A percentile compares a stretch with the other conserved stretches of the same genome.
phyloP scores from a whole-genome alignment of 176 grass and related monocot genomes.

The Musa acuminata region DNA sequence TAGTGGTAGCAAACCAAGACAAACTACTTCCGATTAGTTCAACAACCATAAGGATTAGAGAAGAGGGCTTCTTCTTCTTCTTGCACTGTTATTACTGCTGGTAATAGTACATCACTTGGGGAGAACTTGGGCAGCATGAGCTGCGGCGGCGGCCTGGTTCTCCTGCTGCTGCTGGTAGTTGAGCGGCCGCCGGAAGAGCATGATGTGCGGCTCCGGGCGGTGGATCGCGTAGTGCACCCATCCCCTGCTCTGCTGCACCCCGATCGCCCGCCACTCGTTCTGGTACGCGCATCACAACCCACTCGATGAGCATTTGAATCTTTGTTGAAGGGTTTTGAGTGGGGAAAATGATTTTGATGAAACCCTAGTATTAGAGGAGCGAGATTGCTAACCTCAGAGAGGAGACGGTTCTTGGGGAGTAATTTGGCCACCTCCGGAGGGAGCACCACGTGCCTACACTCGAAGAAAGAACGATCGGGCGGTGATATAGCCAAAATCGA shows the following conservation, averaged over 20 bases:
- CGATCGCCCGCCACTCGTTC: conserved; percentile 94
- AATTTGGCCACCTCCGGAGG: conserved; percentile 88
- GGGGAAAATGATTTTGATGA: too few relatives aligned
- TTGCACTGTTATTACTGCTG: neutral
- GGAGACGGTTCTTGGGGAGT: conserved; percentile 95
- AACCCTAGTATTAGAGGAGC: too few relatives aligned
- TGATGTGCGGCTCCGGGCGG: conserved; percentile 98
- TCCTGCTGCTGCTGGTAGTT: conserved; percentile 98
- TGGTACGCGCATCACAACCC: conserved; percentile 4
- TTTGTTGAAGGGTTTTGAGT: too few relatives aligned
- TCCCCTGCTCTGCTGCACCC: conserved; percentile 97
- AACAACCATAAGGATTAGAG: neutral
- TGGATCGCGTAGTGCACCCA: conserved; percentile 99
- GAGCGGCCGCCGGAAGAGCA: conserved; percentile 92
- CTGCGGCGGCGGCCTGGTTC: conserved; percentile 18
- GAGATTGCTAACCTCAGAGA: conserved; percentile 51
- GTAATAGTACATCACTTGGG: conserved; percentile 38
- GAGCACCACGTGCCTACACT: conserved; percentile 86
- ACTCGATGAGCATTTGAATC: too few relatives aligned
- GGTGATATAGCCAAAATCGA: neutral
- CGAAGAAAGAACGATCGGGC: neutral
- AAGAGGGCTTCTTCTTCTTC: neutral
- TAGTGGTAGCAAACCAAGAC: neutral
- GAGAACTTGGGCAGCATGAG: conserved; percentile 34
- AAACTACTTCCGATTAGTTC: neutral